Evolutionary conservation across 2,329 filamentous ascomycete genomes (phyloP).

Genomic region (Ascochyta clinopodiicola): DNA sequence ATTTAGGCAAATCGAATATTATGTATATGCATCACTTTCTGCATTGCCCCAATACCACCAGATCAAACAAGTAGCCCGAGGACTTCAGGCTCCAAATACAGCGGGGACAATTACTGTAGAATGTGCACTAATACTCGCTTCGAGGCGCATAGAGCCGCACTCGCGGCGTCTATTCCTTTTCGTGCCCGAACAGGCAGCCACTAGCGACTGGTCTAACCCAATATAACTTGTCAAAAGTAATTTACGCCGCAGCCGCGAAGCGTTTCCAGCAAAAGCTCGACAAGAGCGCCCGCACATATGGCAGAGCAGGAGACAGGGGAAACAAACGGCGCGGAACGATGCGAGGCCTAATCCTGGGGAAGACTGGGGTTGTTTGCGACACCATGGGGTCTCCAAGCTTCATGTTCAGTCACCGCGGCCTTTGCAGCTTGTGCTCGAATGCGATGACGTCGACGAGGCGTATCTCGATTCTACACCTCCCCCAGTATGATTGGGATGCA

Average conservation of each 20-base stretch:
- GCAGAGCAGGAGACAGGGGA: neutral
- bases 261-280: neutral
- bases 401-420: constrained; percentile 13
- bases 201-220: neutral
- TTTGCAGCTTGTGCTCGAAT: constrained; percentile 6
- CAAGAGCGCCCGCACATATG: neutral
- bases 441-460: constrained; percentile 8
- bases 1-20: neutral
- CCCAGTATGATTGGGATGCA: neutral
- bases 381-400: constrained; percentile 20
- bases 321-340: constrained; percentile 28
- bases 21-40: neutral
- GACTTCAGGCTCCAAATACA: neutral
- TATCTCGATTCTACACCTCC: neutral
- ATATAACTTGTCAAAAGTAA: neutral
- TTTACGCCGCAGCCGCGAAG: neutral
- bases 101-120: constrained; percentile 1
- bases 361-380: constrained; percentile 22
- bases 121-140: neutral
- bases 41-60: neutral
- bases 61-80: neutral
- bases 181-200: neutral
- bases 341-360: constrained; percentile 28
- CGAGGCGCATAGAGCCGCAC: neutral
- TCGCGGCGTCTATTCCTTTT: neutral